Evolutionary conservation across 208 protist species (phyloP), one percentile per base, ranked within the genome.

Genomic region (Trichomonas vaginalis): DNA sequence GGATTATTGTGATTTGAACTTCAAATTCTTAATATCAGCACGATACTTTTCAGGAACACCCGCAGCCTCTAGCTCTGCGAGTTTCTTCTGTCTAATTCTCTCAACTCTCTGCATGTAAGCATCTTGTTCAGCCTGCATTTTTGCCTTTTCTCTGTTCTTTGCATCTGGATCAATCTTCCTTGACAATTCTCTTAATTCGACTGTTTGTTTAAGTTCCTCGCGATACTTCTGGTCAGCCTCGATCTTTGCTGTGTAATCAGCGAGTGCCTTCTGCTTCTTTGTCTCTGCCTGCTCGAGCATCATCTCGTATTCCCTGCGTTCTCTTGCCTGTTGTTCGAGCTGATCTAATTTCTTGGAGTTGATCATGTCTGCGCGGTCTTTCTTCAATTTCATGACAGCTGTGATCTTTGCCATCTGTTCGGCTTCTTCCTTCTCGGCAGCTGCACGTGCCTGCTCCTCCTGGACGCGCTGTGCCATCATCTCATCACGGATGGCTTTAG

Each of bases 21-120:
- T 86, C 6, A 45, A 10, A 17, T 27, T 37, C 42, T 48, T 46
- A 48, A 90, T 90, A 90, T 90, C 82, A n/a, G 42, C 82, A 0
- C 35, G 42, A 48, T 90, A 90, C 23, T 90, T 90, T 90, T 90
- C 82, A 48, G 82, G 82, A 48, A 90, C 82, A 90, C 82, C 82
- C 35, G 4, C 0, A n/a, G 37, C 10, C 10, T 37, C 6, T n/a
- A 90, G 23, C n/a, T 35, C 15, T 3, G 35, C 12, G 1, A 90
- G 42, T 48, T 90, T 90, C 42, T 90, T 6, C 23, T 90, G 15
- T 48, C 82, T 46, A 12, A 90, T 46, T 90, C 40, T 90, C 8
- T 90, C 82, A 1, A 90, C 32, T 8, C 23, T 8, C 2, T 8
- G 10, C 14, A 90, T 10, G 23, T 90, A 90, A n/a, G 6, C 42